Evolutionary conservation across 768 basidiomycete species (phyloP), one percentile per base, ranked within the genome.

Genomic region (Russula dissimulans): DNA sequence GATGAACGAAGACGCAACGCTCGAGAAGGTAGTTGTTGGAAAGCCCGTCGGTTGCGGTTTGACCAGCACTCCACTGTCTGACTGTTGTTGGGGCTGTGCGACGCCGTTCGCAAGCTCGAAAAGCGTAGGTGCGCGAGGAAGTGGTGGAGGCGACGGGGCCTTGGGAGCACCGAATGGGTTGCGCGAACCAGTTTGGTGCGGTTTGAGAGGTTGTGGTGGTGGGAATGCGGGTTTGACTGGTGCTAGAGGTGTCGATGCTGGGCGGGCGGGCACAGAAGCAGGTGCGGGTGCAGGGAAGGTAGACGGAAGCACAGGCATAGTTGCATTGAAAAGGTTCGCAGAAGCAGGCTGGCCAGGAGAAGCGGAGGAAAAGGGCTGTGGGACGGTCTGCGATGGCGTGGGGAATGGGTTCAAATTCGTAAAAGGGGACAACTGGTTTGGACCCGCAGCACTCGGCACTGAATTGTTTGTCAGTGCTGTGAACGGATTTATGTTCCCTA

Each of bases 141-240:
- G 76, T 15, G 88, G 84, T 1, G 85, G 81, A 15, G 65, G 62
- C 43, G 76, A 74, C 26, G 82, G 74, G 9, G 79, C 78, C 5
- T 80, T 76, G 4, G 89, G 82, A 34, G 83, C 81, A 6, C 93
- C 95, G 64, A 99, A 99, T 3, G 97, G 97, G 78, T 99, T 99
- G 66, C 84, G 85, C 7, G 91, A 91, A 31, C 97, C 95, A 3
- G 97, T 99, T 70, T 88, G 84, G 70, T 98, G 95, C 6, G 93
- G 79, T 67, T 83, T 85, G 31, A 97, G 79, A 7, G 85, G 83
- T 67, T 86, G 83, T 3, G 79, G 76, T 3, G 75, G 65, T 41
- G 79, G 78, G 5, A 79, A 79, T 6, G 65, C 60, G 3, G 78
- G 74, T 6, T 68, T 67, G 34, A 69, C 63, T 32, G 74, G 67